Base-by-base conservation (phyloP, 331 rosid species). In the Stylosanthes scabra region DNA sequence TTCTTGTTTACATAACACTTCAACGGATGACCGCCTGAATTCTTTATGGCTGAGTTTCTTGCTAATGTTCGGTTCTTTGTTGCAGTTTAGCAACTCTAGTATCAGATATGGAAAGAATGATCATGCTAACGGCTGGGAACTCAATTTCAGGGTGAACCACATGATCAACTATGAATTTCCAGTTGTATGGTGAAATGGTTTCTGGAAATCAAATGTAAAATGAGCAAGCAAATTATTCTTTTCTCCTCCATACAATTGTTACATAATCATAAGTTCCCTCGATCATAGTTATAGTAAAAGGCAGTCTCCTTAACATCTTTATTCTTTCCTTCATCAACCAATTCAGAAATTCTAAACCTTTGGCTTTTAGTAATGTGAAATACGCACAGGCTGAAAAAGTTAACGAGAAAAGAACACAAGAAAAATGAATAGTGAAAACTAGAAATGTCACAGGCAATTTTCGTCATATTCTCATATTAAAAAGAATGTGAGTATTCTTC, bases 81-180 rank as follows among this genome's bases (percentile, higher is more conserved):
- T n/a, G n/a, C n/a, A n/a, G n/a, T n/a, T n/a, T n/a, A n/a, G n/a
- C n/a, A n/a, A n/a, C n/a, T n/a, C n/a, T n/a, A n/a, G n/a, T n/a
- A n/a, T n/a, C n/a, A n/a, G n/a, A n/a, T 31, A 31, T 31, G 37
- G 5, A 5, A 31, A 31, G 37, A 31, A 31, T 3, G 37, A 31
- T 31, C 37, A 31, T 31, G 37, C 39, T 27, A 51, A 70, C 70
- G 83, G 74, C 67, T 59, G 69, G 69, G 71, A 70, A 66, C 44
- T 13, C 71, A 2, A 74, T 62, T 71, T 71, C 81, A 68, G 12
- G 77, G 29, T 76, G 77, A 60, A 63, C 58, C 71, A 11, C 83
- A 31, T 31, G 4, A 31, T 31, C 5, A 31, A 76, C 63, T 78
- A 79, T 31, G 76, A 83, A 46, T 61, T 15, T 59, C 34, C 39